A percentile compares a stretch with the other conserved stretches of the same genome.
Conservation (phyloP, 2,329 filamentous ascomycete genomes). For the Talaromyces pinophilus region DNA sequence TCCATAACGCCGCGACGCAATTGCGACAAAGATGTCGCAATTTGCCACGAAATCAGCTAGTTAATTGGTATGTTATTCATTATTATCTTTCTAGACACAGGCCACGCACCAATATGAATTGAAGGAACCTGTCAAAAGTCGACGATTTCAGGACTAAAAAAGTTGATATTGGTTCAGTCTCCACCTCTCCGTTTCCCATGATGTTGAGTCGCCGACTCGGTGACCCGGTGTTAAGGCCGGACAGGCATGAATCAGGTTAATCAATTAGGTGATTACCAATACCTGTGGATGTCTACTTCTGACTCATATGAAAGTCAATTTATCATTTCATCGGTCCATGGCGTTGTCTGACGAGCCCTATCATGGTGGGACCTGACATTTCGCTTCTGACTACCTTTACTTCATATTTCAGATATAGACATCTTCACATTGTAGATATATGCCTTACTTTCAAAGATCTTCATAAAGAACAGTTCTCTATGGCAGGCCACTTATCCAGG, state of each 20-base stretch:
- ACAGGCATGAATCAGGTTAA: neutral
- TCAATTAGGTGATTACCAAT: neutral
- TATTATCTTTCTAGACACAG: neutral
- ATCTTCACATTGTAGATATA: neutral
- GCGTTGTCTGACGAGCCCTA: neutral
- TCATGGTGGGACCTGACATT: neutral
- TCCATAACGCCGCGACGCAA: slow-evolving; percentile 10
- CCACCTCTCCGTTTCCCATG: neutral
- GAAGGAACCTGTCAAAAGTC: neutral
- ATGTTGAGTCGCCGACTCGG: slow-evolving; percentile 7
- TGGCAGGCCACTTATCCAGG: neutral
- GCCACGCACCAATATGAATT: neutral
- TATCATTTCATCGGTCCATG: neutral
- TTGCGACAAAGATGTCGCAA: slow-evolving; percentile 16
- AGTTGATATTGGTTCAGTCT: neutral
- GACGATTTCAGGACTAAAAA: neutral
- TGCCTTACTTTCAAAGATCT: neutral
- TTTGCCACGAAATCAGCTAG: slow-evolving; percentile 2
- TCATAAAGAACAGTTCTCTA: neutral
- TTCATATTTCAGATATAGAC: neutral
- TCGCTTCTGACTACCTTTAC: neutral
- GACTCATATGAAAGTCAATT: neutral
- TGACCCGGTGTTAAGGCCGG: neutral
- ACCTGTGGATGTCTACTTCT: neutral
- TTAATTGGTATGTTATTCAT: neutral